Base-by-base conservation (phyloP, 805 yeast genomes). In the Cyberlindnera xishuangbannaensis region DNA sequence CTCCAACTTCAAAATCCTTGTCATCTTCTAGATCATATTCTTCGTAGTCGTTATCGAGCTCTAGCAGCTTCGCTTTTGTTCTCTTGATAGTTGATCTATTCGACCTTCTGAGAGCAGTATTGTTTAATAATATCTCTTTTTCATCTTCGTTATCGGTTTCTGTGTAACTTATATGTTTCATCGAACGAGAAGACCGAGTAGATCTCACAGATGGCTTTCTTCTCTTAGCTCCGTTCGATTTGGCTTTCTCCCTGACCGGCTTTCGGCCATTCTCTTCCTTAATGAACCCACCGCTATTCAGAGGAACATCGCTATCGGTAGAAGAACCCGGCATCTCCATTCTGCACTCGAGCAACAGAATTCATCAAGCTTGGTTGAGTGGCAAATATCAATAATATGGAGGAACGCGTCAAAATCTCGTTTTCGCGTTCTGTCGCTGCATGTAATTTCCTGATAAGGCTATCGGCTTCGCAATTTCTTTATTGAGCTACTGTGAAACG, bases 31-130 rank as follows among this genome's bases (percentile, higher is more conserved):
- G 54, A 22, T 53, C 48, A 34, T 44, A 46, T 31, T 61, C 67
- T 4, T 51, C 58, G 33, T 61, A 62, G 25, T 56, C 62, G 18
- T 62, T 60, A 7, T 54, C 56, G 3, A 48, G 29, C 18, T 36
- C 25, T 34, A 48, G 47, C 6, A 51, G 16, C 25, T 35, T 56
- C 31, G 49, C 48, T 25, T 47, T 54, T 3, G 61, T 53, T 0
- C 41, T 66, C 21, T 54, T 66, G 4, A 5, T 50, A 0, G 16
- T 47, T 4, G 50, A 40, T 31, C 64, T 49, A 8, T 32, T 36
- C 4, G 43, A 30, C 15, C 48, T 37, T 18, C 21, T 30, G 17
- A 29, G 19, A 15, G 27, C 26, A 18, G 13, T 41, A n/a, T n/a
- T n/a, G n/a, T n/a, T n/a, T n/a, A n/a, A n/a, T n/a, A n/a, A n/a